Conservation (phyloP, 305 asterid genomes). For the Fraxinus platypoda region DNA sequence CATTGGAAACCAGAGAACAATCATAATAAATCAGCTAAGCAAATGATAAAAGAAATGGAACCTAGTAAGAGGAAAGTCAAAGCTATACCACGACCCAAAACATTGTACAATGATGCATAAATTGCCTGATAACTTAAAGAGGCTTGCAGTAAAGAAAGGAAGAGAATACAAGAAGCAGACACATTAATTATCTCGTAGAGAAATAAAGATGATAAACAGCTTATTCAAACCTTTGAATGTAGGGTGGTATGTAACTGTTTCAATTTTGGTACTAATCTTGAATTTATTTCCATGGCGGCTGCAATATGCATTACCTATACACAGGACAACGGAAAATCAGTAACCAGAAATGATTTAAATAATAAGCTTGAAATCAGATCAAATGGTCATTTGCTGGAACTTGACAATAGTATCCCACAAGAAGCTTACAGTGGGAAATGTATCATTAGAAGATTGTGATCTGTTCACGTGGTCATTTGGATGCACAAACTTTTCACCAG, state of each 20-base stretch:
- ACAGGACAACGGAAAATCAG: slow-evolving; percentile 23
- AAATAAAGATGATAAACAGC: slow-evolving; percentile 2
- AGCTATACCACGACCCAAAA: not conserved
- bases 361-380: not conserved
- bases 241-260: slow-evolving; percentile 75
- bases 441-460: slow-evolving; percentile 95
- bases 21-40: not conserved
- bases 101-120: slow-evolving; percentile 2
- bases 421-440: slow-evolving; percentile 86
- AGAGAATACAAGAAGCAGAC: not conserved
- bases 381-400: not conserved
- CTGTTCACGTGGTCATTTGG: slow-evolving; percentile 95
- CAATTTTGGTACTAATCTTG: slow-evolving; percentile 73
- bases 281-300: slow-evolving; percentile 80
- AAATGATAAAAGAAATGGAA: not conserved
- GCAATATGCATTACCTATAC: slow-evolving; percentile 96
- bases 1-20: not conserved
- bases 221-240: slow-evolving; percentile 61
- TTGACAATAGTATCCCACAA: slow-evolving; percentile 14
- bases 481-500: slow-evolving; percentile 83
- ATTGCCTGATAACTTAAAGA: slow-evolving; percentile 12
- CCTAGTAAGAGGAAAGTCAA: not conserved
- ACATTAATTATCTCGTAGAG: not conserved
- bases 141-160: not conserved
- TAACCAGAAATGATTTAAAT: slow-evolving; percentile 9